Percentiles rank a stretch among this genome's conserved stretches.
These are phyloP conservation scores for Curvularia spicifera DNA, from an alignment of 2,329 filamentous ascomycete species.

Conservation along the genomic window DNA sequence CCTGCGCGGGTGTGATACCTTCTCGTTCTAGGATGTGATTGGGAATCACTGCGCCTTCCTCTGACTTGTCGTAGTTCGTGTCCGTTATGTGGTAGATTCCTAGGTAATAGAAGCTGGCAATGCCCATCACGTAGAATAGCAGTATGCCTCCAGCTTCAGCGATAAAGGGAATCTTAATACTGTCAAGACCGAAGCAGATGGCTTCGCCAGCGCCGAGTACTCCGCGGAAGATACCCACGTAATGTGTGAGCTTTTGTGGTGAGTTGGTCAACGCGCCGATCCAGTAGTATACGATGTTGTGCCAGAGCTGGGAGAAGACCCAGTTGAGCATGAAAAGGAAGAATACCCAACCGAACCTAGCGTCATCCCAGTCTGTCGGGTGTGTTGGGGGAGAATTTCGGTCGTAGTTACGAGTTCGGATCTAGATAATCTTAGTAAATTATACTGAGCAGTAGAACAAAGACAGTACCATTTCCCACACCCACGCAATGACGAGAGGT, in stretches of 20 bases:
- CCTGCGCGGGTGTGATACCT: slow-evolving; percentile 27
- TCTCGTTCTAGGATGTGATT: slow-evolving; percentile 36
- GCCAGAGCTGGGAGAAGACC: slow-evolving; percentile 42
- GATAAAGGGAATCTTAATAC: slow-evolving; percentile 39
- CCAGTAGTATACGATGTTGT: slow-evolving; percentile 44
- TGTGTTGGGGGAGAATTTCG: slow-evolving; percentile 29
- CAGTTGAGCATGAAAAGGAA: slow-evolving; percentile 42
- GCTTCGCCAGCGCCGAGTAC: slow-evolving; percentile 42
- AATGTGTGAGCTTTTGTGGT: slow-evolving; percentile 41
- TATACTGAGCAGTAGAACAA: not conserved
- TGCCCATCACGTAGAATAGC: slow-evolving; percentile 38
- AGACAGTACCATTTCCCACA: slow-evolving; percentile 41
- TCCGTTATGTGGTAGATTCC: slow-evolving; percentile 38
- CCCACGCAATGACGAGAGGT: slow-evolving; percentile 37
- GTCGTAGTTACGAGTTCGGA: slow-evolving; percentile 41
- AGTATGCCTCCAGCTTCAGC: slow-evolving; percentile 40
- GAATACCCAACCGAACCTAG: slow-evolving; percentile 38
- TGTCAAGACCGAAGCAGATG: slow-evolving; percentile 42
- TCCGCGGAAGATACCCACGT: slow-evolving; percentile 41
- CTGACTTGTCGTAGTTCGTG: slow-evolving; percentile 38
- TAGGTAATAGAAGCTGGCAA: slow-evolving; percentile 38
- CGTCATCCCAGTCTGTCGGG: slow-evolving; percentile 39
- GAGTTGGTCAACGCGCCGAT: slow-evolving; percentile 43
- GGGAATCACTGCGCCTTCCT: slow-evolving; percentile 36
- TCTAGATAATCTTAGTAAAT: slow-evolving; percentile 19